Percentiles rank a stretch among this genome's conserved stretches.
Evolutionary conservation across 495 filamentous ascomycete species (phyloP).

Genomic region (Podospora appendiculata): DNA sequence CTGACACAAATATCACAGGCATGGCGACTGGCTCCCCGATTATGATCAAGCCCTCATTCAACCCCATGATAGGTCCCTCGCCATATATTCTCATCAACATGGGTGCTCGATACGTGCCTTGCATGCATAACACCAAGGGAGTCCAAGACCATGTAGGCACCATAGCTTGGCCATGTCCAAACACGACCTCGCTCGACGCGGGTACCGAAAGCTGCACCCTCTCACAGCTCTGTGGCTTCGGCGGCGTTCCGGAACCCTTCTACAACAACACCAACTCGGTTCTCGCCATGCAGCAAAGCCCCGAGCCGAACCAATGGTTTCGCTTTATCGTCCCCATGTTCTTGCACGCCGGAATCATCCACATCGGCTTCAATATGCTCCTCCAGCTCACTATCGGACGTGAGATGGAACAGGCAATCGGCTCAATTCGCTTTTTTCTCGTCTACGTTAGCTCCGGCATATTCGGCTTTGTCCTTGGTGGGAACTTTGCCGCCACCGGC

Average conservation of each 20-base stretch:
- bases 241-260: conserved; percentile 58
- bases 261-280: conserved; percentile 30
- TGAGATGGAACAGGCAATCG: conserved; percentile 87
- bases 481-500: conserved; percentile 77
- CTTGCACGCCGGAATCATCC: conserved; percentile 84
- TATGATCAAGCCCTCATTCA: conserved; percentile 76
- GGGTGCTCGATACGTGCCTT: conserved; percentile 87
- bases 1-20: conserved; percentile 13
- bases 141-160: conserved; percentile 44
- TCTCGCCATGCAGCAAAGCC: conserved; percentile 16
- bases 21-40: conserved; percentile 69
- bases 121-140: conserved; percentile 76
- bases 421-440: conserved; percentile 73
- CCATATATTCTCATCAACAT: conserved; percentile 88
- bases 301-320: conserved; percentile 88
- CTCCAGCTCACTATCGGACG: conserved; percentile 79
- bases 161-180: conserved; percentile 66
- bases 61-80: conserved; percentile 94
- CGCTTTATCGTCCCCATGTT: conserved; percentile 96
- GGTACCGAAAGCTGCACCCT: conserved; percentile 53
- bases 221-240: conserved; percentile 73
- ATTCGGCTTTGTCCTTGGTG: conserved; percentile 92
- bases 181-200: conserved; percentile 50
- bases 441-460: conserved; percentile 89
- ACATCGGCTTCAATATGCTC: conserved; percentile 92